Evolutionary conservation across 805 yeast species (phyloP).

Genomic region (Monosporozyma unispora): DNA sequence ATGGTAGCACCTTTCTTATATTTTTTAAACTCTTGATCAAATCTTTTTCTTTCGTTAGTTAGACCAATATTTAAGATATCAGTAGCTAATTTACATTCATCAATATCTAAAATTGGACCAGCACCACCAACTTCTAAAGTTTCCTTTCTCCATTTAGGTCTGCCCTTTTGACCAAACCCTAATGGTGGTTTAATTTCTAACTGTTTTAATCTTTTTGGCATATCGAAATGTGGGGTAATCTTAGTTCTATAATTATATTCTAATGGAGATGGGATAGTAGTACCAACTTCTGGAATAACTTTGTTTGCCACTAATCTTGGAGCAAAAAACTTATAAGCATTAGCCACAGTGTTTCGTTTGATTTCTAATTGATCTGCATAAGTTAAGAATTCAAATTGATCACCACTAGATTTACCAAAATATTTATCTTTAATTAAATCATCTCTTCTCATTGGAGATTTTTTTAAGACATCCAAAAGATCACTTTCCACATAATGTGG

Average conservation of each 20-base stretch:
- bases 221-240: conserved; percentile 88
- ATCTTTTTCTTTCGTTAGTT: conserved; percentile 52
- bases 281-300: conserved; percentile 50
- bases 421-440: conserved; percentile 58
- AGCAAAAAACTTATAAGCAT: conserved; percentile 76
- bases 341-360: conserved; percentile 64
- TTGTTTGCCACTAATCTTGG: conserved; percentile 38
- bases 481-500: conserved; percentile 70
- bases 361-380: conserved; percentile 65
- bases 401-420: conserved; percentile 90
- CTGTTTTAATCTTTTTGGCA: conserved; percentile 49
- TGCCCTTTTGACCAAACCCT: conserved; percentile 85
- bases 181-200: conserved; percentile 50
- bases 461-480: conserved; percentile 41
- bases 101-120: conserved; percentile 71
- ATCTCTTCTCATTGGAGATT: conserved; percentile 43
- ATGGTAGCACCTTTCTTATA: conserved; percentile 80
- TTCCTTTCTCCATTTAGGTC: conserved; percentile 55
- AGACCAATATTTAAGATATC: conserved; percentile 65
- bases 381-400: conserved; percentile 77
- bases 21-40: conserved; percentile 37
- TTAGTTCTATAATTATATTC: conserved; percentile 79
- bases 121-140: conserved; percentile 44
- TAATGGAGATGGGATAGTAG: conserved; percentile 69
- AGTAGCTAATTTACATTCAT: conserved; percentile 89